Percentiles rank a stretch among this genome's conserved stretches.
Evolutionary conservation across 345 rosid species (phyloP).

Genomic region (Dipteronia sinensis): DNA sequence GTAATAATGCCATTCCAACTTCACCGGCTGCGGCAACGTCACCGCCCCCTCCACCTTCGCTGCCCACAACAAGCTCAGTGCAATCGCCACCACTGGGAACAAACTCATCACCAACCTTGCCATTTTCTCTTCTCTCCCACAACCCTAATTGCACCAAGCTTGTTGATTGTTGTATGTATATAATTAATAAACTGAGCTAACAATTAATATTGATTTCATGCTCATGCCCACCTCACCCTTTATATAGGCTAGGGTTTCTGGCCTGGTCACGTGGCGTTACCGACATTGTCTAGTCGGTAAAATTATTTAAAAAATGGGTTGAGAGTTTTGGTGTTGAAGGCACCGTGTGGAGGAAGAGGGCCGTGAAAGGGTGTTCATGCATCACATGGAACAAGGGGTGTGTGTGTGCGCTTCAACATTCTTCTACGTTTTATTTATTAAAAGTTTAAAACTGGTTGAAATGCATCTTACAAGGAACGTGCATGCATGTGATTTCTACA

Average conservation of each 20-base stretch:
- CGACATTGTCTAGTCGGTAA: slow-evolving; percentile 11
- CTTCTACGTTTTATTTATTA: slow-evolving; percentile 21
- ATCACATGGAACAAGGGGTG: slow-evolving; percentile 29
- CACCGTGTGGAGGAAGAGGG: slow-evolving; percentile 24
- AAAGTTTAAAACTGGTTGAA: neutral
- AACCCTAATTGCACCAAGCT: slow-evolving; percentile 23
- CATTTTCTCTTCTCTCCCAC: slow-evolving; percentile 11
- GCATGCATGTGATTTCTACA: slow-evolving; percentile 42
- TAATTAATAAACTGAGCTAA: too few relatives aligned
- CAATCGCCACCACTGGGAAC: slow-evolving; percentile 26
- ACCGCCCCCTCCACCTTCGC: slow-evolving; percentile 40
- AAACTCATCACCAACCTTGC: slow-evolving; percentile 2
- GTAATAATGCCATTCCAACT: slow-evolving; percentile 64
- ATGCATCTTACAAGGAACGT: slow-evolving; percentile 23
- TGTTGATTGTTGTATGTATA: slow-evolving; percentile 14
- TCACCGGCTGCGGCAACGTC: slow-evolving; percentile 38
- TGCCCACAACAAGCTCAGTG: slow-evolving; percentile 32
- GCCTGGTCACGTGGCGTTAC: slow-evolving; percentile 15
- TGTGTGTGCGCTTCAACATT: slow-evolving; percentile 24
- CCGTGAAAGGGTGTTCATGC: slow-evolving; percentile 27
- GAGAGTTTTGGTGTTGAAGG: neutral
- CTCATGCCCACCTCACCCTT: neutral
- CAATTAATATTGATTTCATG: neutral
- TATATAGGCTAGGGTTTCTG: slow-evolving; percentile 29
- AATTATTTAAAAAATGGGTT: neutral